Percentiles rank a stretch among this genome's conserved stretches.
These are phyloP conservation scores for Dactylis glomerata DNA, from an alignment of 176 grass and related monocot species.

Conservation along the genomic window DNA sequence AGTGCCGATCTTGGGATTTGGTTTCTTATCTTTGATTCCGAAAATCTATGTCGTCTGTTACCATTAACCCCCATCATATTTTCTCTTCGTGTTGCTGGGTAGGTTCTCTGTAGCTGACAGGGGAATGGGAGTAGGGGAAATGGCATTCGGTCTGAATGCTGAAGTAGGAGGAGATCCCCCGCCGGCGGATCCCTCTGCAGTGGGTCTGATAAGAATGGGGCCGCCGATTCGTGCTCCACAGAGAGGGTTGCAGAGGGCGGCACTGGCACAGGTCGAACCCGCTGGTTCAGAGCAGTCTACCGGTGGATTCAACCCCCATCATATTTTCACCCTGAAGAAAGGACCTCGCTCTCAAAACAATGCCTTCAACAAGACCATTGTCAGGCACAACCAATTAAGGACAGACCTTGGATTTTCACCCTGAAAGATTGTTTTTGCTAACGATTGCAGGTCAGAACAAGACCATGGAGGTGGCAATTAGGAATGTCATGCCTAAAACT, in stretches of 20 bases:
- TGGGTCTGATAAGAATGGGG: background rate
- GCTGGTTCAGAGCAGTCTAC: too few relatives aligned
- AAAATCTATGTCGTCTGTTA: background rate
- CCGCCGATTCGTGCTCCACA: too few relatives aligned
- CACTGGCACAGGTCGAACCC: too few relatives aligned
- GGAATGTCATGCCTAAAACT: background rate
- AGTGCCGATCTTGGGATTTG: too few relatives aligned
- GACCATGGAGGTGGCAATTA: background rate
- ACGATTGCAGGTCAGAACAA: background rate
- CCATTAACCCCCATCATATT: background rate
- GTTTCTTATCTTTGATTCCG: too few relatives aligned
- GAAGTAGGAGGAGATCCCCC: background rate
- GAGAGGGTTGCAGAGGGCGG: too few relatives aligned
- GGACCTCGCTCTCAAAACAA: too few relatives aligned
- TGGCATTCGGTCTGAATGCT: background rate
- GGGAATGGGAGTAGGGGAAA: background rate
- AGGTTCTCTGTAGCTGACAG: background rate
- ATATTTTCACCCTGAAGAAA: too few relatives aligned
- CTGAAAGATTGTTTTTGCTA: background rate
- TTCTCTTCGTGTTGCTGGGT: background rate
- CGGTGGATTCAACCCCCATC: background rate
- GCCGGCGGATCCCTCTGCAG: too few relatives aligned
- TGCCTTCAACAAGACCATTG: too few relatives aligned
- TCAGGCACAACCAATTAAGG: too few relatives aligned
- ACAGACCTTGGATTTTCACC: too few relatives aligned